Base-by-base conservation (phyloP, 306 rosid genomes). In the Cucurbita moschata region DNA sequence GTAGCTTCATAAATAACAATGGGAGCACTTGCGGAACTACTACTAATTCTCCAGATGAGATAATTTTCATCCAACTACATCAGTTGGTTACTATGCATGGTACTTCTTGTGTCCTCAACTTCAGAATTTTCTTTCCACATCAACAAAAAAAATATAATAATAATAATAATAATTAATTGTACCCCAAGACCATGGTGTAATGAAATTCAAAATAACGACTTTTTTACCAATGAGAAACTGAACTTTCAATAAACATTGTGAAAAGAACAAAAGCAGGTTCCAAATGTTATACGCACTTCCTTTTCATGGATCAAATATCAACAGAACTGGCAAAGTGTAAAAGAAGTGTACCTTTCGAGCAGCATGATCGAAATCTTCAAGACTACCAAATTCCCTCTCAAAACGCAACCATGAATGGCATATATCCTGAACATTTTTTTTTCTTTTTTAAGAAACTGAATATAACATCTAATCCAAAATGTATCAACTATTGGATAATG, bases 341-440 rank as follows among this genome's bases (percentile, higher is more conserved):
- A 49, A 66, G n/a, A 75, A 73, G 38, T 70, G 65, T 87, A 92
- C 96, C 98, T 89, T 94, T 60, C 76, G 87, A 66, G 67, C 76
- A 61, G 98, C 90, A 72, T 77, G 89, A 75, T 94, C 98, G 61
- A 86, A 80, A 82, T 94, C 96, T 76, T 90, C 92, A 75, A 94
- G 81, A 10, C 82, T 83, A 65, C 98, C 96, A 60, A 79, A 86
- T 79, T 94, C 91, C 84, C 97, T 90, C 86, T 94, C 98, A 73
- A 90, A 94, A 79, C 92, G 86, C 74, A 94, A 75, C 97, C 98
- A 94, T 21, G 88, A 82, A 74, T 82, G 77, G 89, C 98, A 94
- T 77, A 90, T 94, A 79, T 94, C 98, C 98, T 93, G 98, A 88
- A 90, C 81, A 81, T 85, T 90, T 89, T 86, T 76, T 71, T 82